phyloP scores from a whole-genome alignment of 1,139 yeast species.

The Hyphopichia burtonii region DNA sequence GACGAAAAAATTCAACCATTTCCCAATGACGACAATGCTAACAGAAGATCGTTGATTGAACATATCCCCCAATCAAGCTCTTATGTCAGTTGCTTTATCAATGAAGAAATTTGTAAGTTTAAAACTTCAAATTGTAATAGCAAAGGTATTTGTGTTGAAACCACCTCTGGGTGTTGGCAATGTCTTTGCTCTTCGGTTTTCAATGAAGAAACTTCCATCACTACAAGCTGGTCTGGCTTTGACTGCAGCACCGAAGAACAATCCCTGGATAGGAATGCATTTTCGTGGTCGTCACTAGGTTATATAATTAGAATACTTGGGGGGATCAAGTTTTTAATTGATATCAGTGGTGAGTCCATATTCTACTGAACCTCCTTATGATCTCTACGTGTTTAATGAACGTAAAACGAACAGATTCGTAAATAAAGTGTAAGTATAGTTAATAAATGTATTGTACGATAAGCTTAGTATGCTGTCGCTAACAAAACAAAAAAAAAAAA shows the following conservation, averaged over 20 bases:
- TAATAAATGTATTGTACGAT: too few species aligned
- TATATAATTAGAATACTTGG: slow-evolving; percentile 45
- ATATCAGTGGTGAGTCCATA: slow-evolving; percentile 58
- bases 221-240: slow-evolving; percentile 66
- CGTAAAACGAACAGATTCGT: too few species aligned
- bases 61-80: slow-evolving; percentile 16
- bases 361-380: too few species aligned
- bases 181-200: slow-evolving; percentile 60
- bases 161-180: slow-evolving; percentile 45
- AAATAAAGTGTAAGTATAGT: too few species aligned
- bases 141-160: slow-evolving; percentile 57
- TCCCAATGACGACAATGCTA: slow-evolving; percentile 23
- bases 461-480: too few species aligned
- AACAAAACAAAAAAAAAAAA: too few species aligned
- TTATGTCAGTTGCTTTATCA: slow-evolving; percentile 28
- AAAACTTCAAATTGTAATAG: slow-evolving; percentile 57
- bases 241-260: slow-evolving; percentile 69
- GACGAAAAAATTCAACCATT: neutral
- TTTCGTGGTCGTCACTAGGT: slow-evolving; percentile 63
- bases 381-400: too few species aligned
- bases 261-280: slow-evolving; percentile 60
- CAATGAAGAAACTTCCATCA: slow-evolving; percentile 43
- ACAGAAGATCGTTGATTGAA: slow-evolving; percentile 10
- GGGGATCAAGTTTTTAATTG: slow-evolving; percentile 53
- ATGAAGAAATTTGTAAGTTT: slow-evolving; percentile 53